Base-by-base conservation (phyloP, 768 basidiomycete species). In the Leucocoprinus birnbaumii region DNA sequence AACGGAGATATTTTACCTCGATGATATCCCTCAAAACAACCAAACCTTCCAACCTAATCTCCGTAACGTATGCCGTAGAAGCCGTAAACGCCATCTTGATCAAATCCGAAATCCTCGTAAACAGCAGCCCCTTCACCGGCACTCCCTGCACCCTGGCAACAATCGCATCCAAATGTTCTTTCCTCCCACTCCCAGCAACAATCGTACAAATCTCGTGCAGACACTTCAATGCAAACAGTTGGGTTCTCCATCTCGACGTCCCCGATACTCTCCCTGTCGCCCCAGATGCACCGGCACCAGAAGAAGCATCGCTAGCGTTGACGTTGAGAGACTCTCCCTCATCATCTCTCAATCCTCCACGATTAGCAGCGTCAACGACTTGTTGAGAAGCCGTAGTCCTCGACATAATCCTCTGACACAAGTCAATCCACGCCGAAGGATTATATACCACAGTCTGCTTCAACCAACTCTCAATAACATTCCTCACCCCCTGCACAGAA, bases 31-130 rank as follows among this genome's bases (percentile, higher is more conserved):
- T 80, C 24, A 99, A 73, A 3, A 99, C 91, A 7, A 91, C 78
- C 24, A 98, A 71, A 1, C 97, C 97, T 66, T 94, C 91, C 24
- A 98, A 71, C 31, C 96, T 82, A 58, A 98, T 98, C 66, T 98
- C 94, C 8, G 91, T 94, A 27, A 98, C 94, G 66, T 97, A 91
- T 3, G 97, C 94, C 0, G 96, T 92, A 14, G 94, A 94, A 0
- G 97, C 95, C 11, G 93, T 96, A 67, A 99, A 98, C 0, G 97
- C 96, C 88, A 98, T 97, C 72, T 83, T 91, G 70, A 99, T 96
- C 55, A 99, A 75, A 70, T 99, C 97, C 5, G 89, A 85, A 7
- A 98, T 85, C 18, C 94, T 83, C 16, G 89, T 86, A 37, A 91
- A 87, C 16, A 99, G 76, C 44, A 98, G 75, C 1, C 83, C 82